A percentile compares a stretch with the other conserved stretches of the same genome.
Conservation (phyloP, 2,329 filamentous ascomycete species). For the Calonectria leucothoes region DNA sequence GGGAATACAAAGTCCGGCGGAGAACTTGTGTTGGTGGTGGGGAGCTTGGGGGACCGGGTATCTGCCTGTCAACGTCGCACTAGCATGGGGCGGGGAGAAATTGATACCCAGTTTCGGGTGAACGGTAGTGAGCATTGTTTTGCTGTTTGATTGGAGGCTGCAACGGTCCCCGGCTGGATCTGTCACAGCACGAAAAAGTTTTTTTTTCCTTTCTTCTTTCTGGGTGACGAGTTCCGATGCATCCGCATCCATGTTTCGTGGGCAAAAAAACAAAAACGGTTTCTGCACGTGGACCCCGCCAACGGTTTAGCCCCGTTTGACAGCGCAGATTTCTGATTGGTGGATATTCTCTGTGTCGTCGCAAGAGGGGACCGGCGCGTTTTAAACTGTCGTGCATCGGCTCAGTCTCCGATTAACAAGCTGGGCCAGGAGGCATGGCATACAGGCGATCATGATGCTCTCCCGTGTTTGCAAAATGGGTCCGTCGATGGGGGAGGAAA, state of each 20-base stretch:
- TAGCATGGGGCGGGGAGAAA: slow-evolving; percentile 1
- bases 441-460: not conserved
- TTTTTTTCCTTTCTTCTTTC: not conserved
- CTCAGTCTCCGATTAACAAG: not conserved
- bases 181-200: not conserved
- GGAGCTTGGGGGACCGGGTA: not conserved
- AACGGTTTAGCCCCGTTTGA: not conserved
- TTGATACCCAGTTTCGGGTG: not conserved
- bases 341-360: not conserved
- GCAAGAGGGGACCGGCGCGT: not conserved
- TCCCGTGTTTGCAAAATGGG: not conserved
- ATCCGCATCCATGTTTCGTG: not conserved
- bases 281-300: not conserved
- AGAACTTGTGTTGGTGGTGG: not conserved
- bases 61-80: not conserved
- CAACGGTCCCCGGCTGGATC: not conserved
- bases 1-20: not conserved
- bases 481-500: not conserved
- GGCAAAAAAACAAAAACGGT: not conserved
- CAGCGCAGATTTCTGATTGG: not conserved
- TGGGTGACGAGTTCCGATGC: not conserved
- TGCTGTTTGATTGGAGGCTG: not conserved
- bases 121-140: not conserved
- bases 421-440: not conserved
- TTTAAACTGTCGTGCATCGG: not conserved